Conservation (phyloP, 2,329 filamentous ascomycete species). For the Hypoxylon sp. region DNA sequence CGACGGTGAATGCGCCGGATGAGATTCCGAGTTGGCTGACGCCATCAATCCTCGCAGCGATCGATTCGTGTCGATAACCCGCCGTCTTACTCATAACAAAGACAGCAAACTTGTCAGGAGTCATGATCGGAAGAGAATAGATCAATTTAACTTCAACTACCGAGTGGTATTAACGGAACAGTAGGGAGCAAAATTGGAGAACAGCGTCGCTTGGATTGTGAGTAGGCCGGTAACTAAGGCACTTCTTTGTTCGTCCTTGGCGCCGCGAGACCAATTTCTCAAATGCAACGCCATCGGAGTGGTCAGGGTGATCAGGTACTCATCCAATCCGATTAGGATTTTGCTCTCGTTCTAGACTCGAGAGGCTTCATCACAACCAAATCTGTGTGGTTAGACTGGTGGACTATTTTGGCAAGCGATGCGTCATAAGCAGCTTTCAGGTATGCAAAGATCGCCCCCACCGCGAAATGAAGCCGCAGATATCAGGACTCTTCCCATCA, state of each 20-base stretch:
- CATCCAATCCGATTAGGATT: background rate
- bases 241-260: background rate
- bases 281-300: too few species aligned
- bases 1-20: conserved; percentile 52
- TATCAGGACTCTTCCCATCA: background rate
- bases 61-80: conserved; percentile 59
- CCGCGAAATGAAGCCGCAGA: background rate
- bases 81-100: conserved; percentile 60
- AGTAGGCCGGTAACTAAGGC: background rate
- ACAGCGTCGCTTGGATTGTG: background rate
- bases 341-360: background rate
- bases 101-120: conserved; percentile 48
- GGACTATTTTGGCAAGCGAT: background rate
- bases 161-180: background rate
- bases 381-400: background rate
- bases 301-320: too few species aligned
- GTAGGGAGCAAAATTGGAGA: background rate
- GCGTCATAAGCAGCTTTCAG: background rate
- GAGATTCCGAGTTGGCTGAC: conserved; percentile 52
- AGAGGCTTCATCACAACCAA: background rate
- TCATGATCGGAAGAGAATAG: conserved; percentile 4
- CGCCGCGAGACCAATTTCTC: background rate
- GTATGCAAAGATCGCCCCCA: background rate
- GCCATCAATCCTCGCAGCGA: conserved; percentile 56
- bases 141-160: background rate